Evolutionary conservation across 306 rosid genomes (phyloP), one percentile per base, ranked within the genome.

Genomic region (Sicyos edulis): DNA sequence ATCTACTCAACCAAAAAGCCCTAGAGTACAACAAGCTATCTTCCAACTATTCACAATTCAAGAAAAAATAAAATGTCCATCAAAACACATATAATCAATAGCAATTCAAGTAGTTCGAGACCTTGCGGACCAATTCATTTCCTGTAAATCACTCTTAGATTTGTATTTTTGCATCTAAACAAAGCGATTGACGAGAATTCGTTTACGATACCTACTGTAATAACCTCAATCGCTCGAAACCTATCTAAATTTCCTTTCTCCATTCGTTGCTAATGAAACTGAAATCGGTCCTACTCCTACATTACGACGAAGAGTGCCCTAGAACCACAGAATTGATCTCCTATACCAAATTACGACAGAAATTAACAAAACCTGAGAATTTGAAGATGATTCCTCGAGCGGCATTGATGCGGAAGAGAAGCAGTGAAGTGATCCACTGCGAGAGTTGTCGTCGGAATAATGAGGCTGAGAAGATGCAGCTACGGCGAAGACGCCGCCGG

Each of bases 1-100:
- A 86, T 70, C 85, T 81, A 61, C 73, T 80, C 10, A 91, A 88
- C 95, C 99, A 93, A 77, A 77, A 82, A 54, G 97, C 97, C 86
- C 88, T 85, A 70, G 97, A 88, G 66, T 81, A 83, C 79, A 80
- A 26, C 76, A 88, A 79, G 74, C 78, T 74, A 71, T 81, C 82
- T 56, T 81, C 82, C 83, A 91, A 76, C 89, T 86, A 82, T 45
- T 67, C 72, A 40, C 74, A 70, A 22, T 82, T 76, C 32, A 64
- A 44, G 16, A 69, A 70, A 56, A 69, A 47, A 70, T 52, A 3
- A 22, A 63, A 56, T 20, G 42, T 34, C 40, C 29, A 51, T 17
- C 3, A 9, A 49, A 21, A 26, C 50, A 15, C 34, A 8, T 32
- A 70, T 2, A 50, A 5, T 17, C 10, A 51, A 65, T 7, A 44